These are phyloP conservation scores for Daldinia eschscholtzii DNA, from an alignment of 2,329 filamentous ascomycete genomes.

Conservation along the genomic window DNA sequence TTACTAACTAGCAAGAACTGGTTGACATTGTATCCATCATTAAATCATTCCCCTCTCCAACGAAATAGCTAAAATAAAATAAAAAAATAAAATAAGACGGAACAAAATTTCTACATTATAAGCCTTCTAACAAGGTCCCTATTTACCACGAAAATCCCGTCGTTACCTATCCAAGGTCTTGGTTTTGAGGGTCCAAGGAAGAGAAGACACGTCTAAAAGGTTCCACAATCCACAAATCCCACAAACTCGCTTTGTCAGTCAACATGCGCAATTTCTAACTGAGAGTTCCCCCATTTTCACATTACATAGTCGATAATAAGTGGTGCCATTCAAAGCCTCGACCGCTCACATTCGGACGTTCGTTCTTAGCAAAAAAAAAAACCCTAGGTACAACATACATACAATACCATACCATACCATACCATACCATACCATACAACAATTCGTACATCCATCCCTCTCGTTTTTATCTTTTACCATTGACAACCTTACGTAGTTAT, in stretches of 20 bases:
- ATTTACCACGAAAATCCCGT: neutral
- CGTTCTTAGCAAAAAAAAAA: constrained; percentile 7
- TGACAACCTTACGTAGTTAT: neutral
- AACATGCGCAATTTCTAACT: constrained; percentile 27
- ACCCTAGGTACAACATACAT: neutral
- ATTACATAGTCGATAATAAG: constrained; percentile 14
- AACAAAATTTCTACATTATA: neutral
- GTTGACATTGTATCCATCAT: constrained; percentile 33
- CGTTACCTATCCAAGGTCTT: constrained; percentile 5
- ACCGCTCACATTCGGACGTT: constrained; percentile 20
- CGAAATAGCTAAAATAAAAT: constrained; percentile 10
- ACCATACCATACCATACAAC: no score
- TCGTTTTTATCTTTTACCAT: neutral
- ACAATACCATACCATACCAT: no score
- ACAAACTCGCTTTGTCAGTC: constrained; percentile 34
- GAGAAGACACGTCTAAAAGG: constrained; percentile 41
- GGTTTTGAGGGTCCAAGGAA: constrained; percentile 32
- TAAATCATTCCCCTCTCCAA: constrained; percentile 38
- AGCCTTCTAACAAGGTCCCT: neutral
- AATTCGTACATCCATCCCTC: constrained; percentile 3
- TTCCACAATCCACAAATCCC: constrained; percentile 40
- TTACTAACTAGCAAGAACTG: neutral
- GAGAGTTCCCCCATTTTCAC: constrained; percentile 4
- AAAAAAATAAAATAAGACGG: neutral
- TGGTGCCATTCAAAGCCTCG: constrained; percentile 13